Base-by-base conservation (phyloP, 2,329 filamentous ascomycete species). In the Microsporum ferrugineum region DNA sequence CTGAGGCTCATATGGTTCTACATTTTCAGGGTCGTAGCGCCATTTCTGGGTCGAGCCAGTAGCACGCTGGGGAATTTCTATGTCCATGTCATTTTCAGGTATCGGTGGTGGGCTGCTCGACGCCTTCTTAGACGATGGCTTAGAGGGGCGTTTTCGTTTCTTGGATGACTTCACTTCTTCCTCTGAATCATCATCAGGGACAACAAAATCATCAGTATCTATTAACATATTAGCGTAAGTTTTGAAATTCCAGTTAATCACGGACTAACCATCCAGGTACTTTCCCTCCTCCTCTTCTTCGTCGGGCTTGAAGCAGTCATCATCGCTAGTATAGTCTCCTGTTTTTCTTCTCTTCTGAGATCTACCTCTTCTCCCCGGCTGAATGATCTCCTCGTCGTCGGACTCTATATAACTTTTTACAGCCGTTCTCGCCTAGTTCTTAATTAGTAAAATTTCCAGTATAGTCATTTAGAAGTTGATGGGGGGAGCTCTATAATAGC, bases 121-220 rank as follows among this genome's bases (percentile, higher is more conserved):
- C n/a, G 68, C 66, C 53, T 71, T 72, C 60, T 66, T 68, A 66
- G 75, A 60, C 60, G 70, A 14, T 65, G 80, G 71, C 59, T 83
- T 81, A 61, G 75, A 65, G 5, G 84, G 77, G 68, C 83, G 80
- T 71, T 92, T 92, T 57, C 87, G 80, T 75, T 95, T 96, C 70
- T 84, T 88, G 0, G 87, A 78, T 29, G 80, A 73, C 71, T 67
- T 78, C 65, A 64, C 79, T 17, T 85, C 88, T 56, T 95, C 91
- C 51, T 95, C 91, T 0, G 89, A 92, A 41, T 57, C 49, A 47
- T 95, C 89, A 68, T 96, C 91, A 0, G 88, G 85, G 3, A 88
- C 91, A 29, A 97, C 80, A 68, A 97, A 97, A 71, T 96, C 88
- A 63, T 87, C 89, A 77, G 95, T 84, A 60, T 94, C 89, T 55